Conservation (phyloP, 495 filamentous ascomycete species). For the Aspergillus conjunctus region DNA sequence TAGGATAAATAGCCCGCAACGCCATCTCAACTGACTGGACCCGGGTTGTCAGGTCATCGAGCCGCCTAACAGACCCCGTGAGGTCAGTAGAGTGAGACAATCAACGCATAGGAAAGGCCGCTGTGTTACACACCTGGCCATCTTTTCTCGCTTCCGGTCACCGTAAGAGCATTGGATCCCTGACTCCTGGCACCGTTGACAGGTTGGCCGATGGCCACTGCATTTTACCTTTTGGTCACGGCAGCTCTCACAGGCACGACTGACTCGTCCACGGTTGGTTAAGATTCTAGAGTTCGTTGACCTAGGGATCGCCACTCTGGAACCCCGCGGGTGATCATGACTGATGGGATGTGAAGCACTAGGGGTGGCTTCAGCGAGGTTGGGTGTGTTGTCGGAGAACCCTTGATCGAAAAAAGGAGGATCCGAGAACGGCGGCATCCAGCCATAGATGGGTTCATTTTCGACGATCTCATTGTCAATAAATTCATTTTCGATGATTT, state of each 20-base stretch:
- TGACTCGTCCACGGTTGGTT: constrained; percentile 45
- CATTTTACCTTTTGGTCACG: constrained; percentile 70
- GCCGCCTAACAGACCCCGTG: constrained; percentile 34
- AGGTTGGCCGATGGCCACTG: constrained; percentile 58
- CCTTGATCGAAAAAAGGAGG: constrained; percentile 12
- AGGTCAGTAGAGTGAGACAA: constrained; percentile 14
- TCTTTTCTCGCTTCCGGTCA: constrained; percentile 61
- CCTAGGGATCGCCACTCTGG: constrained; percentile 46
- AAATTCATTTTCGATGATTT: too few species aligned
- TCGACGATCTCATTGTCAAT: too few species aligned
- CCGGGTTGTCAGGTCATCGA: constrained; percentile 43
- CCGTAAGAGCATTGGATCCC: constrained; percentile 54
- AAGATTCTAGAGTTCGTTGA: constrained; percentile 29
- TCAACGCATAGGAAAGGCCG: not conserved
- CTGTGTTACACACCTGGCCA: constrained; percentile 52
- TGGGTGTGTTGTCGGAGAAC: constrained; percentile 25
- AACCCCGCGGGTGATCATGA: constrained; percentile 28
- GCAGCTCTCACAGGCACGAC: constrained; percentile 71
- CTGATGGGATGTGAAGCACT: constrained; percentile 17
- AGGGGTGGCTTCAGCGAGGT: constrained; percentile 20
- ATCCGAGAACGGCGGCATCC: constrained; percentile 27
- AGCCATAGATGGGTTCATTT: constrained; percentile 28
- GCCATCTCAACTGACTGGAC: constrained; percentile 39
- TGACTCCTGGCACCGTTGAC: constrained; percentile 59
- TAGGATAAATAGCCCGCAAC: constrained; percentile 40